Evolutionary conservation across 331 rosid genomes (phyloP).

Genomic region (Malus hybrid): DNA sequence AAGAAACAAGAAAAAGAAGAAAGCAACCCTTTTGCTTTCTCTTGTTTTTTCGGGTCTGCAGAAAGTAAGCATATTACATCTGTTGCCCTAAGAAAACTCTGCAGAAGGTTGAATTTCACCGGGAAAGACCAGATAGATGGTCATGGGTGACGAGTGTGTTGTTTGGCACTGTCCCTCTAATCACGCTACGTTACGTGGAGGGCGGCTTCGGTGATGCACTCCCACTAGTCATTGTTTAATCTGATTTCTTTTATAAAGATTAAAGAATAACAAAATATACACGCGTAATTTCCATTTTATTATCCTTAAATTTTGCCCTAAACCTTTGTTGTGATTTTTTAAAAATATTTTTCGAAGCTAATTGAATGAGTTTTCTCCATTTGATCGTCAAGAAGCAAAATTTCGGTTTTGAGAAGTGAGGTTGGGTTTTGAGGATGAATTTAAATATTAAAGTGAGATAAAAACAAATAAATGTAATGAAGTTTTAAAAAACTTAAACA

Average conservation of each 20-base stretch:
- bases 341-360: too few relatives aligned
- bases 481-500: too few relatives aligned
- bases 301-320: too few relatives aligned
- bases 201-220: conserved; percentile 12
- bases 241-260: not conserved
- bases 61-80: not conserved
- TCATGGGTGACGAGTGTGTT: conserved; percentile 20
- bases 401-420: too few relatives aligned
- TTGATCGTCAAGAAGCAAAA: too few relatives aligned
- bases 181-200: conserved; percentile 10
- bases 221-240: conserved; percentile 2
- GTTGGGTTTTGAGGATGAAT: too few relatives aligned
- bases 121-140: conserved; percentile 14
- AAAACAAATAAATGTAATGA: too few relatives aligned
- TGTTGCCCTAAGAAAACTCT: not conserved
- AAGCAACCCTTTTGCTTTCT: too few relatives aligned
- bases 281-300: too few relatives aligned
- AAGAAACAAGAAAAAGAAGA: not conserved
- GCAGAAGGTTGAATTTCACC: not conserved
- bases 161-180: conserved; percentile 14
- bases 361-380: too few relatives aligned
- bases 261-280: not conserved
- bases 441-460: too few relatives aligned
- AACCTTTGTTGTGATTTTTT: too few relatives aligned
- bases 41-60: not conserved